Evolutionary conservation across 2,329 filamentous ascomycete species (phyloP), one percentile per base, ranked within the genome.

Genomic region (Ophiostoma populinum): DNA sequence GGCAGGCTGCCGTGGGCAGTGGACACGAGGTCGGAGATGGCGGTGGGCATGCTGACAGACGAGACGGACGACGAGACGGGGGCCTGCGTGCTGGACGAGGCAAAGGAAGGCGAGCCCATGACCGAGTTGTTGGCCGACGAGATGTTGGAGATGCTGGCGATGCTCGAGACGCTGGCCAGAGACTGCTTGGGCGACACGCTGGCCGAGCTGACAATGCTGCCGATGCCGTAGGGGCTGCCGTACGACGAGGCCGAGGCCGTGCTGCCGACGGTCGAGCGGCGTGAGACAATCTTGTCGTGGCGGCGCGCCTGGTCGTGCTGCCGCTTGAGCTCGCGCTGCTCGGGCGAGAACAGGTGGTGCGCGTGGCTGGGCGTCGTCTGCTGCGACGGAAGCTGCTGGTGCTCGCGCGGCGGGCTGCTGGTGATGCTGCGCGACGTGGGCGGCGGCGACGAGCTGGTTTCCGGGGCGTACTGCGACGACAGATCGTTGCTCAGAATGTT

Each of bases 221-320:
- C 29, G 22, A 22, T 32, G 13, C n/a, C n/a, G n/a, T n/a, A n/a
- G n/a, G n/a, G n/a, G n/a, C n/a, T n/a, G n/a, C n/a, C n/a, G n/a
- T n/a, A n/a, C n/a, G n/a, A n/a, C n/a, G n/a, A n/a, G n/a, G n/a
- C n/a, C 10, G 37, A 24, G 7, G 37, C 34, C 15, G 34, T 24
- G 18, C 27, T 21, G 37, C 11, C 16, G 11, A 24, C 22, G 13
- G 26, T 20, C 13, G 24, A 29, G 42, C 63, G 61, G 32, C 69
- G 62, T 7, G 54, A 50, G 3, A 61, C 57, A 12, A 65, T 50
- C 48, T 75, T 75, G 6, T 65, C 64, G 43, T 70, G 67, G 44
- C 70, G 59, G 38, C 72, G 63, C 29, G 59, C 65, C 44, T 65
- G 66, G 43, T 75, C 70, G 41, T 63, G 61, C 46, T 75, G 70